Base-by-base conservation (phyloP, 768 basidiomycete species). In the Holtermanniella nyarrowii region DNA sequence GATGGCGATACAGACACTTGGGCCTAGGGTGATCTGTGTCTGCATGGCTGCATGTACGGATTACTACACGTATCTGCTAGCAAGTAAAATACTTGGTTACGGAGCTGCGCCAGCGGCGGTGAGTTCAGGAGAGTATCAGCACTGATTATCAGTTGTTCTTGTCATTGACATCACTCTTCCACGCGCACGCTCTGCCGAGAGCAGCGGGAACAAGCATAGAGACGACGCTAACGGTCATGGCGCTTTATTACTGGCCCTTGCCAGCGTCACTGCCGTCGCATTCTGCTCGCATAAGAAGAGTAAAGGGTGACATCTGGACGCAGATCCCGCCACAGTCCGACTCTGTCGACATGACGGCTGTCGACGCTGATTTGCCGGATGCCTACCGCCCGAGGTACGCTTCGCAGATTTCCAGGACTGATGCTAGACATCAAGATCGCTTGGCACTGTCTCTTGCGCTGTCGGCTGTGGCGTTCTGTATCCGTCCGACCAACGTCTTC, bases 171-270 rank as follows among this genome's bases (percentile, higher is more conserved):
- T 91, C 87, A 3, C 80, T 93, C 65, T 97, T 96, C 74, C 80
- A 97, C 71, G 80, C 79, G 0, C 76, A 91, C 48, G 79, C 86
- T 1, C 75, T 95, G 22, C 85, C 90, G 3, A 79, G 95, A 27
- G 86, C 90, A 0, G 74, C 97, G 48, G 91, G 88, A 25, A 99
- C 96, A 66, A 91, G 89, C 12, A 73, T 91, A 23, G 95, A 99
- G 65, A 89, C 89, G 0, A 82, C 87, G 0, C 72, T 97, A 41
- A 85, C 86, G 0, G 82, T 82, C 0, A 71, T 84, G 40, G 91
- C 90, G 1, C 77, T 93, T 50, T 74, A 76, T 12, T 78, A 78
- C 63, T 96, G 86, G 72, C 90, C 74, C 0, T 65, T 73, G 39
- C 42, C 57, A 2, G 22, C 31, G 31, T 7, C 31, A 7, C 16